Evolutionary conservation across 108 stramenopile genomes (phyloP).

Genomic region (Stephanodiscus triporus): DNA sequence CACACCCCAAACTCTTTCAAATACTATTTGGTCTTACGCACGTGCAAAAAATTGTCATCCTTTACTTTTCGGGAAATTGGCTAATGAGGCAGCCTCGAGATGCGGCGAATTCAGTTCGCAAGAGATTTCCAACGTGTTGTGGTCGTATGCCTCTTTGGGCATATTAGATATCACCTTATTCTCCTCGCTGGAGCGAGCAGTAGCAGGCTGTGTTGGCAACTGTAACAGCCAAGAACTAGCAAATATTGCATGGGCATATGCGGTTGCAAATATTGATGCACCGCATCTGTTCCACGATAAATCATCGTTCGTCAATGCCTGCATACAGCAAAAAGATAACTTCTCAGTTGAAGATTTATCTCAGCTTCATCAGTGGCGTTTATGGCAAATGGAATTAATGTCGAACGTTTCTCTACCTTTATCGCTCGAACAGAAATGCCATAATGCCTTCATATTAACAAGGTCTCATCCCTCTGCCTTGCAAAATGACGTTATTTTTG

Average conservation of each 20-base stretch:
- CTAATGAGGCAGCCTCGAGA: background rate
- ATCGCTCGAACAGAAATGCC: background rate
- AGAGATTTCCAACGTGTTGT: conserved; percentile 34
- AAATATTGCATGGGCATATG: conserved; percentile 34
- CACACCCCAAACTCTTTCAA: background rate
- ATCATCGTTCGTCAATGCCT: conserved; percentile 14
- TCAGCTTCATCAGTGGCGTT: conserved; percentile 1
- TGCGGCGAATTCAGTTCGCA: conserved; percentile 23
- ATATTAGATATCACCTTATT: background rate
- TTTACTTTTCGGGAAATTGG: conserved; percentile 14
- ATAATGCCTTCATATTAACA: background rate
- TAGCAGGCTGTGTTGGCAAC: conserved; percentile 7
- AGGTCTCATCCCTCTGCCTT: background rate
- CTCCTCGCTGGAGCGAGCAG: background rate
- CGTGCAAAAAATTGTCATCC: conserved; percentile 1
- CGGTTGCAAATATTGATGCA: conserved; percentile 28
- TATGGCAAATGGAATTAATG: conserved; percentile 4
- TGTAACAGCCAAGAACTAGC: conserved; percentile 35
- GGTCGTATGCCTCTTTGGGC: conserved; percentile 24
- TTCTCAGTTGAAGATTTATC: conserved; percentile 25
- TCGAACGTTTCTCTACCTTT: background rate
- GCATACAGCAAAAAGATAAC: conserved; percentile 3
- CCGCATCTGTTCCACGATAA: conserved; percentile 12
- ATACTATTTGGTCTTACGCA: conserved; percentile 16
- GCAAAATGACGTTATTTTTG: conserved; percentile 1